Evolutionary conservation across 345 rosid species (phyloP), one percentile per base, ranked within the genome.

Genomic region (Gossypium longicalyx): DNA sequence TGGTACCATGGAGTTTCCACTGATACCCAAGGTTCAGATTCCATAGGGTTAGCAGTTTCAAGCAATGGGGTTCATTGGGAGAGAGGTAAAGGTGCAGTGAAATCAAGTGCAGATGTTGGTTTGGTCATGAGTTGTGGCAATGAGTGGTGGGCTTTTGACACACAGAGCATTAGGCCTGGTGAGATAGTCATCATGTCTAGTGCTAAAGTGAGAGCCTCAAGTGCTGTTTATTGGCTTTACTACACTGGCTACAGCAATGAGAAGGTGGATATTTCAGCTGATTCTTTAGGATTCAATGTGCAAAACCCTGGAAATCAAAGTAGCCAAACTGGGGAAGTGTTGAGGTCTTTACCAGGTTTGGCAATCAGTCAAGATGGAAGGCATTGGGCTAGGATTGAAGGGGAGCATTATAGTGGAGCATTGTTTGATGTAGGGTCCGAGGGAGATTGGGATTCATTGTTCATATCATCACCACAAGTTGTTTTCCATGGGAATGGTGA

Each of bases 121-220:
- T 77, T 82, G 83, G 90, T 93, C 41, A 87, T 93, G 91, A 80
- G 79, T 54, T 79, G 80, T 54, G 70, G 92, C 44, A 74, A 86
- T 74, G 88, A 87, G 72, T 93, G 97, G 95, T 93, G 98, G 98
- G 92, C 88, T 3, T 91, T 93, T 61, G 97, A 93, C 72, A 91
- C 88, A 0, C 67, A 83, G 29, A 83, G 87, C 76, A 87, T 91
- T 80, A 80, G 88, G 70, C 93, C 97, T 0, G 77, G 89, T 56
- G 98, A 93, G 75, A 87, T 89, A 10, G 81, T 88, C 62, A 70
- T 91, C 65, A 93, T 88, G 97, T 91, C 98, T 10, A 91, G 97
- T 73, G 44, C 80, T 27, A 84, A 87, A 81, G 80, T 87, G 38
- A 85, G 84, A 16, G 88, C 85, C 75, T 78, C 88, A 15, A 86